phyloP scores from a whole-genome alignment of 1,284 basidiomycete species.

The Singerocomus inundabilis region DNA sequence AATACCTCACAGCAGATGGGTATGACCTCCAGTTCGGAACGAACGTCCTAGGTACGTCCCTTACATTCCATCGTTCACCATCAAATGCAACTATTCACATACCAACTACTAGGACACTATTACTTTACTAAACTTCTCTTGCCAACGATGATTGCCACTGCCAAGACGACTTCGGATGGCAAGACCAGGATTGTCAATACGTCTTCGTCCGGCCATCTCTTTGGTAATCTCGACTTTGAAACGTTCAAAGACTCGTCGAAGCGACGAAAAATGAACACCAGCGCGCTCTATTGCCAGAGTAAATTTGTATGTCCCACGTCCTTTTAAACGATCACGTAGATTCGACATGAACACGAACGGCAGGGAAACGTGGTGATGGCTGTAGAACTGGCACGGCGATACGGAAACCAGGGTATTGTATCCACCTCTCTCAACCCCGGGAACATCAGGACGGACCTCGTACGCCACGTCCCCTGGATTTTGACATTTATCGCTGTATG shows the following conservation, averaged over 20 bases:
- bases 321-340: neutral
- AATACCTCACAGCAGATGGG: conserved; percentile 46
- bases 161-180: conserved; percentile 28
- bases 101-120: conserved; percentile 20
- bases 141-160: conserved; percentile 40
- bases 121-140: conserved; percentile 48
- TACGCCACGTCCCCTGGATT: conserved; percentile 19
- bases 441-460: conserved; percentile 29
- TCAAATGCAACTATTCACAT: neutral
- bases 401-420: conserved; percentile 23
- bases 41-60: conserved; percentile 45
- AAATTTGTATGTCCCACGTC: conserved; percentile 39
- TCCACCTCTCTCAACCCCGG: conserved; percentile 31
- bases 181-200: conserved; percentile 45
- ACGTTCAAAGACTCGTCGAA: conserved; percentile 39
- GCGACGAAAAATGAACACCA: conserved; percentile 28
- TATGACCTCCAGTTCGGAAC: conserved; percentile 61
- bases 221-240: conserved; percentile 33
- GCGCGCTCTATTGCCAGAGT: conserved; percentile 42
- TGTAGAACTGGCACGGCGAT: conserved; percentile 24
- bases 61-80: too few species aligned
- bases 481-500: conserved; percentile 14
- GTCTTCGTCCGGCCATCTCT: conserved; percentile 37
- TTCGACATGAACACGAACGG: neutral
- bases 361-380: conserved; percentile 28